A percentile compares a stretch with the other conserved stretches of the same genome.
These are phyloP conservation scores for Phytophthora multivora DNA, from an alignment of 352 stramenopile species.

Conservation along the genomic window DNA sequence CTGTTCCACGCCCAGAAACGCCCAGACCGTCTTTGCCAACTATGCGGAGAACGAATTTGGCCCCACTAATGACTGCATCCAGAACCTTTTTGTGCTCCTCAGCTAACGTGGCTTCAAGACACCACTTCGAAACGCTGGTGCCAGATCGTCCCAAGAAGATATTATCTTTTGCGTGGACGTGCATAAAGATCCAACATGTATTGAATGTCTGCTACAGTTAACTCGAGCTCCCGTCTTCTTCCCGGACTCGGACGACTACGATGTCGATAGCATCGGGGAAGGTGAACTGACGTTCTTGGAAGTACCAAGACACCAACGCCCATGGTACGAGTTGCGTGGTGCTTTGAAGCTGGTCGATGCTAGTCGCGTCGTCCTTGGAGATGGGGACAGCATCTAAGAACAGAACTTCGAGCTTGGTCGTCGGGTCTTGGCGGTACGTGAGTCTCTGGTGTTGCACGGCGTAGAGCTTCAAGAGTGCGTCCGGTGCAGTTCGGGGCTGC, in stretches of 20 bases:
- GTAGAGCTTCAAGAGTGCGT: conserved; percentile 22
- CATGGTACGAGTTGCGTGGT: conserved; percentile 26
- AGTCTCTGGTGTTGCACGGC: conserved; percentile 23
- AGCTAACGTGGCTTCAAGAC: no score
- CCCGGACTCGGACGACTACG: conserved; percentile 16
- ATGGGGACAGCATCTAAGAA: conserved; percentile 17
- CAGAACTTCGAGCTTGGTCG: conserved; percentile 20
- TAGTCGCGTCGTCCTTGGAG: background rate
- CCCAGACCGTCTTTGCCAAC: no score
- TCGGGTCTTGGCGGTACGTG: conserved; percentile 21
- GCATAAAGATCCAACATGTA: background rate
- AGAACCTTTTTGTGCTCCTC: no score
- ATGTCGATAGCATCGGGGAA: conserved; percentile 32
- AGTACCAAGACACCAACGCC: conserved; percentile 33
- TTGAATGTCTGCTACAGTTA: background rate
- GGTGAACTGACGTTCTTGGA: conserved; percentile 26
- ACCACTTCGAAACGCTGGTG: no score
- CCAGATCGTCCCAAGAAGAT: no score
- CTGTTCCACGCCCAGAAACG: no score
- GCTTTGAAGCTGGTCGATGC: background rate
- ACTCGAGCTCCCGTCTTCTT: background rate
- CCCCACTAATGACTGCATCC: no score
- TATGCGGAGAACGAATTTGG: no score
- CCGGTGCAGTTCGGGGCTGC: background rate
- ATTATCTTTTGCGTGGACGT: no score